phyloP scores from a whole-genome alignment of 2,329 filamentous ascomycete species.

The Ceratocystis papillata region DNA sequence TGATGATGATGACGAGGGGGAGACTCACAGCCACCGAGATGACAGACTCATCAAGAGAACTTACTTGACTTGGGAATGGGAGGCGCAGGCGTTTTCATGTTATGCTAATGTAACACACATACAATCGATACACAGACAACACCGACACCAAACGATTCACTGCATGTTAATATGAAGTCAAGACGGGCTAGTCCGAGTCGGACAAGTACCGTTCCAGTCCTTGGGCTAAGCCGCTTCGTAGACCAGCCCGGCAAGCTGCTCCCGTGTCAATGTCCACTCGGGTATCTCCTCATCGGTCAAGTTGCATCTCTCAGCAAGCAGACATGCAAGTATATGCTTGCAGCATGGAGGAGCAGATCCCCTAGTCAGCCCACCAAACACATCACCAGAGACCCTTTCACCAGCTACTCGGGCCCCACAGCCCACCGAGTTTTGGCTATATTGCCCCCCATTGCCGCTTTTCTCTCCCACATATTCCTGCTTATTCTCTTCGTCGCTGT shows the following conservation, averaged over 20 bases:
- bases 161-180: slow-evolving; percentile 3
- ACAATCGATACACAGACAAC: slow-evolving; percentile 11
- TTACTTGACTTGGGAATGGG: slow-evolving; percentile 12
- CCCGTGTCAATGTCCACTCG: slow-evolving; percentile 43
- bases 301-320: slow-evolving; percentile 57
- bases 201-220: no score
- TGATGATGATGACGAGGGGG: neutral
- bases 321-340: slow-evolving; percentile 80
- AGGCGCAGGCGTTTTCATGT: slow-evolving; percentile 19
- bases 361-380: slow-evolving; percentile 44
- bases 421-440: neutral
- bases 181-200: neutral
- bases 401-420: neutral
- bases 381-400: neutral
- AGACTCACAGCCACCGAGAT: slow-evolving; percentile 12
- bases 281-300: slow-evolving; percentile 33
- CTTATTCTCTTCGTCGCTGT: neutral
- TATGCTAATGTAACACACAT: slow-evolving; percentile 18
- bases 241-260: slow-evolving; percentile 64
- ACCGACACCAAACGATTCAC: neutral
- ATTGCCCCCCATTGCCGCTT: slow-evolving; percentile 25
- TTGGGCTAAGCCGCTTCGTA: slow-evolving; percentile 31
- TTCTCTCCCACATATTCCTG: slow-evolving; percentile 24
- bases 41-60: slow-evolving; percentile 10
- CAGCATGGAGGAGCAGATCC: slow-evolving; percentile 47